A percentile compares a stretch with the other conserved stretches of the same genome.
Evolutionary conservation across 441 rosid species (phyloP).

Genomic region (Rhodomyrtus psidioides): DNA sequence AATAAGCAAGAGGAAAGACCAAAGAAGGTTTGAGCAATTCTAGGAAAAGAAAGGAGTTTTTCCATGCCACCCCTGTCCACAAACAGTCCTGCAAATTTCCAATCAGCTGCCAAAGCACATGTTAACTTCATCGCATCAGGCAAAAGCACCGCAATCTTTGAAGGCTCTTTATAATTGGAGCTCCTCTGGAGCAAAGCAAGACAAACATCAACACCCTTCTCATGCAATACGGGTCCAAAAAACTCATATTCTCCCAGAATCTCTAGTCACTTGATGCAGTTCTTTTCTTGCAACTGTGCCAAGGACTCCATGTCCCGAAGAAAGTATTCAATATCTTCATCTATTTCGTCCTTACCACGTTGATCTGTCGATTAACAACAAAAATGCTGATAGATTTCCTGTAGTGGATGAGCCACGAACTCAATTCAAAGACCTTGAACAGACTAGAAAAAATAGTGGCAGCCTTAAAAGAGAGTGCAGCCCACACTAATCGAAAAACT

Average conservation of each 20-base stretch:
- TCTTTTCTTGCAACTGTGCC: constrained; percentile 80
- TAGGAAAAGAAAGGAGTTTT: constrained; percentile 84
- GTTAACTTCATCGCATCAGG: constrained; percentile 99
- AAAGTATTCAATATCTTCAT: constrained; percentile 57
- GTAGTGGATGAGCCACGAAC: constrained; percentile 19
- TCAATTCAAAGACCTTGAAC: constrained; percentile 12
- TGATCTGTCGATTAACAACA: constrained; percentile 33
- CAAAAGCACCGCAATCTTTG: constrained; percentile 39
- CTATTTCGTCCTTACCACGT: constrained; percentile 28
- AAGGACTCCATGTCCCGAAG: constrained; percentile 64
- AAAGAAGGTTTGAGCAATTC: constrained; percentile 60
- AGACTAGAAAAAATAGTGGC: neutral
- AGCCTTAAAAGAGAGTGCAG: constrained; percentile 1
- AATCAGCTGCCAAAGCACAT: constrained; percentile 94
- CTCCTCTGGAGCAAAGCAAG: constrained; percentile 65
- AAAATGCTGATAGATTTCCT: constrained; percentile 35
- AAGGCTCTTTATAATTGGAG: constrained; percentile 39
- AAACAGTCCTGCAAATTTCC: constrained; percentile 96
- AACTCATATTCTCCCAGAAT: constrained; percentile 91
- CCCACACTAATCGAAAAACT: neutral
- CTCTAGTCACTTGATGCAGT: constrained; percentile 91
- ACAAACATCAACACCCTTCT: constrained; percentile 97
- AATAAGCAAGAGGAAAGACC: constrained; percentile 93
- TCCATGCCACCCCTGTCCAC: constrained; percentile 97
- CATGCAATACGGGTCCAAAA: constrained; percentile 94